Base-by-base conservation (phyloP, 148 eudicot genomes). In the Drosera capensis region DNA sequence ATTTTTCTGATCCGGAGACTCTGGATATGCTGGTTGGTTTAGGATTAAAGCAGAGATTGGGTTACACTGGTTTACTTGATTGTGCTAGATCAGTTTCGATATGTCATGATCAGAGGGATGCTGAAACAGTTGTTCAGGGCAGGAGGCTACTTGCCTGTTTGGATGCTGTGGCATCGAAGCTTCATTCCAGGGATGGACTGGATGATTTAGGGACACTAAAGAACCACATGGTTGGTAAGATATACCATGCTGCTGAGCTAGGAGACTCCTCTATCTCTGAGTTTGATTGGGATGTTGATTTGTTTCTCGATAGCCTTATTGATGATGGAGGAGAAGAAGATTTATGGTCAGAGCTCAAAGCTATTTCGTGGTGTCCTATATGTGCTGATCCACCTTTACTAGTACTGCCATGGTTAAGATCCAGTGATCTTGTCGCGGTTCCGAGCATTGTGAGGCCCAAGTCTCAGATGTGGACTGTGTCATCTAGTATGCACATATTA, bases 381-480 rank as follows among this genome's bases (percentile, higher is more conserved):
- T 66, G 41, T 71, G 57, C 54, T 52, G 70, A 76, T 40, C 78
- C 99, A 16, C 95, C 84, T 56, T 19, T 80, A 26, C 45, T 35
- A 54, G 82, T 77, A 56, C 72, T 90, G 59, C 99, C 99, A 26
- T 90, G 99, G 99, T 67, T 76, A 28, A 73, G 25, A 49, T 48
- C 85, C 25, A 57, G 26, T 58, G 61, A 55, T 55, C 63, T 47
- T 59, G 74, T 84, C 43, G 77, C 84, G 56, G 69, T 83, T 43
- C 99, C 99, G 3, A 57, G 51, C 59, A 58, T 23, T 55, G 86
- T 72, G 49, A 73, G 99, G 50, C 99, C 93, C 22, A 70, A 71
- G 60, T 75, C 95, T 47, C 93, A 90, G 49, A 76, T 84, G 75
- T 90, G 95, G 99, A 54, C 76, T 48, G 79, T 80, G 67, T 90